phyloP scores from a whole-genome alignment of 805 yeast species.

The Myxozyma nipponensis region DNA sequence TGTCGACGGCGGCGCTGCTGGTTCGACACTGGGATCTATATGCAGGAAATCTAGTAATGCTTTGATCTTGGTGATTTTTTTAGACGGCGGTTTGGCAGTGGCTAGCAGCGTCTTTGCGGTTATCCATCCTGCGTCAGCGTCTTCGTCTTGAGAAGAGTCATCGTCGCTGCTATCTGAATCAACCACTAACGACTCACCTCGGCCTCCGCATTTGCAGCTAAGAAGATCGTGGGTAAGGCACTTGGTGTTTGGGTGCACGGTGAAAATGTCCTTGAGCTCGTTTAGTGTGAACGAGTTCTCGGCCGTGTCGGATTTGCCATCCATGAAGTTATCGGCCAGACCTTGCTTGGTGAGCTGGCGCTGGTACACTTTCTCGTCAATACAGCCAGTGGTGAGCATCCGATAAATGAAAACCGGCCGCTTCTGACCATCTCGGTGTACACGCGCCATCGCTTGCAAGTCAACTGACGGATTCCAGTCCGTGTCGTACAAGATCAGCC shows the following conservation, averaged over 20 bases:
- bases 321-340: constrained; percentile 68
- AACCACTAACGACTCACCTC: constrained; percentile 21
- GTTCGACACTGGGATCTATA: constrained; percentile 45
- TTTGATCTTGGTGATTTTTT: constrained; percentile 47
- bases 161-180: constrained; percentile 31
- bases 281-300: constrained; percentile 59
- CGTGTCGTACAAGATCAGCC: constrained; percentile 80
- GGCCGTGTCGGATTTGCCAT: constrained; percentile 35
- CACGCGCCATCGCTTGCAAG: constrained; percentile 90
- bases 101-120: constrained; percentile 51
- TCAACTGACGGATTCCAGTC: constrained; percentile 98
- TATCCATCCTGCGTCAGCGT: constrained; percentile 44
- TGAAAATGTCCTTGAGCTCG: constrained; percentile 73
- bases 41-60: constrained; percentile 65
- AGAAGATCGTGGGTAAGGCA: constrained; percentile 79
- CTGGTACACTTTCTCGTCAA: constrained; percentile 92
- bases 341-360: constrained; percentile 82
- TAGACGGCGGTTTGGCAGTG: constrained; percentile 27
- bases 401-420: constrained; percentile 77
- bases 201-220: constrained; percentile 45
- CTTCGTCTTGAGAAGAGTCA: constrained; percentile 30
- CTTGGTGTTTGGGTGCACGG: constrained; percentile 46
- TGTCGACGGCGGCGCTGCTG: background rate
- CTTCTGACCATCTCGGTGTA: constrained; percentile 90
- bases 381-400: constrained; percentile 78